Conservation (phyloP, 192 early-diverging fungal species). For the Rhizoclosmatium sp. region DNA sequence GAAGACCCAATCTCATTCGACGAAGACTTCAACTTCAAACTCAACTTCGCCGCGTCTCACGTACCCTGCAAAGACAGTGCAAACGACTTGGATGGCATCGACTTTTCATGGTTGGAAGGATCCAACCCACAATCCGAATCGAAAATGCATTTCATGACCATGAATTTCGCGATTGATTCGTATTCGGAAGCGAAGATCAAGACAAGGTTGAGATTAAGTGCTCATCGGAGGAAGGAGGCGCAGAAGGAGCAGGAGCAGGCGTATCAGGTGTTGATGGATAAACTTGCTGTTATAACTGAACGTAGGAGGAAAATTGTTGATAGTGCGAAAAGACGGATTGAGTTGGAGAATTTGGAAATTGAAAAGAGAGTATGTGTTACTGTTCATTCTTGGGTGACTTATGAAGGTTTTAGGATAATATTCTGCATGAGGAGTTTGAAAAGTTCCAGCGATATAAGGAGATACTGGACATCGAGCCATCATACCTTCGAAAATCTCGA, state of each 20-base stretch:
- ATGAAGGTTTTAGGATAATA: conserved; percentile 6
- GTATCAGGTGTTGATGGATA: conserved; percentile 26
- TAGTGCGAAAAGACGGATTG: conserved; percentile 1
- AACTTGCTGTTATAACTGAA: conserved; percentile 15
- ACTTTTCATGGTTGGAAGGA: conserved; percentile 1
- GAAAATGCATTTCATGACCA: neutral
- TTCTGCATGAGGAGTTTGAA: conserved; percentile 38
- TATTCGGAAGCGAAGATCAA: conserved; percentile 17
- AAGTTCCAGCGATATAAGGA: conserved; percentile 14
- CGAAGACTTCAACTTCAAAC: conserved; percentile 42
- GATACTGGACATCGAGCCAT: conserved; percentile 2
- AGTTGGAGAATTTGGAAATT: conserved; percentile 21
- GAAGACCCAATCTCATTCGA: conserved; percentile 55
- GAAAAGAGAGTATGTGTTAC: conserved; percentile 14
- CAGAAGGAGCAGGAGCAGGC: neutral
- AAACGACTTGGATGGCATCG: neutral
- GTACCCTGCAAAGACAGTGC: neutral
- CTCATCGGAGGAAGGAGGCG: neutral
- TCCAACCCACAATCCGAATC: neutral
- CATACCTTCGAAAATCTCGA: neutral
- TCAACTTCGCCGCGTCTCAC: conserved; percentile 24
- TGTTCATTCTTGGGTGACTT: neutral
- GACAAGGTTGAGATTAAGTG: conserved; percentile 23
- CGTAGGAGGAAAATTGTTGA: conserved; percentile 3
- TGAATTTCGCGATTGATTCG: conserved; percentile 31